phyloP scores from a whole-genome alignment of 768 basidiomycete genomes.

The Boletus eberwhitei region DNA sequence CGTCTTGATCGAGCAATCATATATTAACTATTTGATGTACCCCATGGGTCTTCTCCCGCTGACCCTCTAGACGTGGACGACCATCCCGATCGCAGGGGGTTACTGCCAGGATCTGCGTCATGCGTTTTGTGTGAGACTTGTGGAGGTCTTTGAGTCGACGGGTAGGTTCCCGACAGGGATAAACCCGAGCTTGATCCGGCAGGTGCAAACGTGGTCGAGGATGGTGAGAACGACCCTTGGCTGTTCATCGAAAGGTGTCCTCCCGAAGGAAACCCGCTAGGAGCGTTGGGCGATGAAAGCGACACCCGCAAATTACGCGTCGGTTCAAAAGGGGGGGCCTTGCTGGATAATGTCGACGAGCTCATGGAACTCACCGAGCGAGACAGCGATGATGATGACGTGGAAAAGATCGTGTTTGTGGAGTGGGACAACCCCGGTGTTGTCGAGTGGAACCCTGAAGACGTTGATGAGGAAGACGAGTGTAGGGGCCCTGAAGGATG shows the following conservation, averaged over 20 bases:
- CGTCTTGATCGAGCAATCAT: not conserved
- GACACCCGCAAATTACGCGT: constrained; percentile 27
- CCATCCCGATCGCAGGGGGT: constrained; percentile 10
- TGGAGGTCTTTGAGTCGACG: constrained; percentile 13
- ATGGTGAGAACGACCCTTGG: constrained; percentile 19
- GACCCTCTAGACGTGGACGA: constrained; percentile 11
- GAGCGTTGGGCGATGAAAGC: constrained; percentile 17
- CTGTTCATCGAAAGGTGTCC: constrained; percentile 9
- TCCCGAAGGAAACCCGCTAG: constrained; percentile 12
- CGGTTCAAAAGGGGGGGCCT: constrained; percentile 55
- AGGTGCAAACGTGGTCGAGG: constrained; percentile 11
- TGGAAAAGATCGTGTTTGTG: constrained; percentile 15
- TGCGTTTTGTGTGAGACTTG: constrained; percentile 6
- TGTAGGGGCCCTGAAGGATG: constrained; percentile 12
- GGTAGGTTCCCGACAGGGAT: constrained; percentile 11
- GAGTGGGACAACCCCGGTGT: constrained; percentile 14
- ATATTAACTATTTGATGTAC: constrained; percentile 10
- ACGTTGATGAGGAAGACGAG: constrained; percentile 15
- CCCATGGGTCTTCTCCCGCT: constrained; percentile 16
- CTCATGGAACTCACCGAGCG: constrained; percentile 28
- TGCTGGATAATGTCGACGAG: constrained; percentile 48
- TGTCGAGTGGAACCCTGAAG: constrained; percentile 11
- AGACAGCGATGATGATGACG: constrained; percentile 25
- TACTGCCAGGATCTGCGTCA: constrained; percentile 7
- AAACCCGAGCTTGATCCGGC: constrained; percentile 9